Evolutionary conservation across 1,284 basidiomycete species (phyloP).

Genomic region (Cutaneotrichosporon sp.): DNA sequence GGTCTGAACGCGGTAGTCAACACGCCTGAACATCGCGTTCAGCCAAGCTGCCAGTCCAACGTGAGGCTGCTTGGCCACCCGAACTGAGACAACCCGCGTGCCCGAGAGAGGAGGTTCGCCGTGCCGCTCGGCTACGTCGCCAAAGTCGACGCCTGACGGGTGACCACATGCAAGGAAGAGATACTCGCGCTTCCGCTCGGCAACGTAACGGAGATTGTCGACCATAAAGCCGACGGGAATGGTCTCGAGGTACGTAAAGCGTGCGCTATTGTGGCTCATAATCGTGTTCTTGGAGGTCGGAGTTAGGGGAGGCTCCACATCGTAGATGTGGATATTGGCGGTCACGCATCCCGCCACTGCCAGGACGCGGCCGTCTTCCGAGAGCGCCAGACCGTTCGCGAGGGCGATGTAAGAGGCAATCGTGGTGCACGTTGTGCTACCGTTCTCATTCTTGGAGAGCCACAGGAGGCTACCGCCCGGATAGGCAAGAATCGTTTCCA

Average conservation of each 20-base stretch:
- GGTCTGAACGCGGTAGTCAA: constrained; percentile 3
- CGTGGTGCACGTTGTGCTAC: neutral
- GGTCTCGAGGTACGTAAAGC: constrained; percentile 6
- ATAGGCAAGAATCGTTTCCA: constrained; percentile 2
- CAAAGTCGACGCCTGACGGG: neutral
- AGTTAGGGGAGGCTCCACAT: constrained; percentile 1
- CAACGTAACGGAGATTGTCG: constrained; percentile 10
- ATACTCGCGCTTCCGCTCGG: neutral
- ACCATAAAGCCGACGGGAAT: constrained; percentile 8
- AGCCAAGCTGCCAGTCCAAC: neutral
- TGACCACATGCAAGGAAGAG: constrained; percentile 11
- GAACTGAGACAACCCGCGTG: constrained; percentile 1
- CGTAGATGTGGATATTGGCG: constrained; percentile 10
- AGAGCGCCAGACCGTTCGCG: constrained; percentile 6
- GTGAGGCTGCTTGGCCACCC: neutral
- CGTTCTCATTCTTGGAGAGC: neutral
- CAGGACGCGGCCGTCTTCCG: constrained; percentile 5
- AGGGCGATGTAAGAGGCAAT: neutral
- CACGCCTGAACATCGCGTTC: constrained; percentile 3
- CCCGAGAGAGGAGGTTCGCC: neutral
- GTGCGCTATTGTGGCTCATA: neutral
- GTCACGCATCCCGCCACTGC: neutral
- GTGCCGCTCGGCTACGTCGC: neutral
- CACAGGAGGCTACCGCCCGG: constrained; percentile 1
- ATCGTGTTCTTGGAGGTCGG: neutral